Evolutionary conservation across 2,329 filamentous ascomycete genomes (phyloP).

Genomic region (Xylaria sp.): DNA sequence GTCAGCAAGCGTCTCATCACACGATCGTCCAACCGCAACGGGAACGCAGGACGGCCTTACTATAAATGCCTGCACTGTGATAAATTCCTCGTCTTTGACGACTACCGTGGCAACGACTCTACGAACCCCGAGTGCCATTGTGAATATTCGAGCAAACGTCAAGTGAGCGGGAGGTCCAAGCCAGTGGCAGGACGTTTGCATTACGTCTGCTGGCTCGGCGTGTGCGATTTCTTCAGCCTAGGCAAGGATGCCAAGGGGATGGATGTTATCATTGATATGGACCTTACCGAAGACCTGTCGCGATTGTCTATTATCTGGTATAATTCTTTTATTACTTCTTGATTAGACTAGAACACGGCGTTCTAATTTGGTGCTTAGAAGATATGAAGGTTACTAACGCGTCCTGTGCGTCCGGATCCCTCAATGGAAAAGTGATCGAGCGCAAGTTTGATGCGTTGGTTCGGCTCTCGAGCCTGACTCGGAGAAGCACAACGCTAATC

Average conservation of each 20-base stretch:
- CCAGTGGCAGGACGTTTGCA: conserved; percentile 3
- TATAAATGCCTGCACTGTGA: conserved; percentile 17
- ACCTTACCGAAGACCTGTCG: conserved; percentile 4
- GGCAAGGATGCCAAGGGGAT: neutral
- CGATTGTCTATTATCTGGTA: conserved; percentile 10
- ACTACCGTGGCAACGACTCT: conserved; percentile 20
- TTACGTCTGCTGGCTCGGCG: conserved; percentile 11
- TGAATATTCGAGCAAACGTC: conserved; percentile 11
- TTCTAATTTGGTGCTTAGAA: no score
- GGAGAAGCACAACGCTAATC: no score
- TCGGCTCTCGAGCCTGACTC: no score
- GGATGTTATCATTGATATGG: conserved; percentile 3
- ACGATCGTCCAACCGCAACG: conserved; percentile 22
- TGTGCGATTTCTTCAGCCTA: neutral
- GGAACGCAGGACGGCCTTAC: conserved; percentile 27
- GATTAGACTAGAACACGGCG: no score
- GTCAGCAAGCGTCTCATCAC: conserved; percentile 6
- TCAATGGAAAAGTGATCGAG: no score
- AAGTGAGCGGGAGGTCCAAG: neutral
- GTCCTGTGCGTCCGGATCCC: no score
- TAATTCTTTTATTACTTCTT: no score
- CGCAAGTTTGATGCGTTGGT: no score
- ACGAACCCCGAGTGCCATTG: conserved; percentile 22
- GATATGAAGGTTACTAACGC: no score
- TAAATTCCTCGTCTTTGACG: conserved; percentile 26